Percentiles rank a stretch among this genome's conserved stretches.
phyloP scores from a whole-genome alignment of 208 protist genomes.

The Hexamita inflata region DNA sequence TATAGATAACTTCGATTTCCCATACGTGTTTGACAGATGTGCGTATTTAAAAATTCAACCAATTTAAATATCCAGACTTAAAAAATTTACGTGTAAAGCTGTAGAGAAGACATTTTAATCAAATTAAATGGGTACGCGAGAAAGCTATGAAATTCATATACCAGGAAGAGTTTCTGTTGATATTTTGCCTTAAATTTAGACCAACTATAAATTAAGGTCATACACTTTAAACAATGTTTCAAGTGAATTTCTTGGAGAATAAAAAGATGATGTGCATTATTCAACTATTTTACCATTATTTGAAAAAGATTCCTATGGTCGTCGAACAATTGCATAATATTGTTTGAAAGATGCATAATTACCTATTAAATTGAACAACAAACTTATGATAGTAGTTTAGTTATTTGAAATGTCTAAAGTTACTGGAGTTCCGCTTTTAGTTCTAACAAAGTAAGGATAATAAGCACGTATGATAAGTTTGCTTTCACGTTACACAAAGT shows the following conservation, averaged over 20 bases:
- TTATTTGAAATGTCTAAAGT: constrained; percentile 96
- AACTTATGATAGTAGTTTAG: constrained; percentile 92
- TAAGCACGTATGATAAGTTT: constrained; percentile 87
- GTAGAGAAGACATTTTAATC: constrained; percentile 70
- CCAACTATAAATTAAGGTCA: constrained; percentile 91
- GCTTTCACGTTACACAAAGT: constrained; percentile 56
- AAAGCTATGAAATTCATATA: constrained; percentile 77
- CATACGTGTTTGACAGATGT: constrained; percentile 87
- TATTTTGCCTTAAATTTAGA: constrained; percentile 77
- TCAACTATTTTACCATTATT: constrained; percentile 82
- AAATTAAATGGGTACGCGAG: constrained; percentile 86
- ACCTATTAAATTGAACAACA: constrained; percentile 81
- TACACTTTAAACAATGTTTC: constrained; percentile 96
- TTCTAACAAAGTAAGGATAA: constrained; percentile 86
- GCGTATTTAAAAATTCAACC: constrained; percentile 61
- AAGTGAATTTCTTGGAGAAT: constrained; percentile 86
- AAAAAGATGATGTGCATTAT: constrained; percentile 99
- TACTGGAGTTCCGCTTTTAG: constrained; percentile 86
- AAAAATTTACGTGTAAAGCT: neutral
- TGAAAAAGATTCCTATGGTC: constrained; percentile 77
- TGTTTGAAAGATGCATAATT: constrained; percentile 91
- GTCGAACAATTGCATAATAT: constrained; percentile 86
- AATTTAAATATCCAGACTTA: constrained; percentile 27
- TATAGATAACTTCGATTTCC: constrained; percentile 97
- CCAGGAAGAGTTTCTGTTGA: constrained; percentile 85